phyloP scores from a whole-genome alignment of 768 basidiomycete genomes.

The Leccinum arenicola region DNA sequence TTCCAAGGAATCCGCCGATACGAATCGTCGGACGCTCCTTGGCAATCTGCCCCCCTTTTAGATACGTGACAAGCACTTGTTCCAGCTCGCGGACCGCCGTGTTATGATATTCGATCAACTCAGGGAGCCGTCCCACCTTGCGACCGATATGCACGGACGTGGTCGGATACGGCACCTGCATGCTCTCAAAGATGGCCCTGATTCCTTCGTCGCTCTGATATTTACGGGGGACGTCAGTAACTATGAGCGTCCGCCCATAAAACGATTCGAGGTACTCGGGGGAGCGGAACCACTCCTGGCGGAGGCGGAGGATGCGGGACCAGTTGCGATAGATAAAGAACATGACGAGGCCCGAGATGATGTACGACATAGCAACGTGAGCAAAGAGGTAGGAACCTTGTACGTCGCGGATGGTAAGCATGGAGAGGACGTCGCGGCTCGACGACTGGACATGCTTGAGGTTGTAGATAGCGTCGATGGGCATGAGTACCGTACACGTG shows the following conservation, averaged over 20 bases:
- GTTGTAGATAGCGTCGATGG: constrained; percentile 86
- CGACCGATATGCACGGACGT: constrained; percentile 89
- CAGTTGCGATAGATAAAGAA: constrained; percentile 72
- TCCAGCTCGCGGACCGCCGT: constrained; percentile 93
- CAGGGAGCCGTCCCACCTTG: constrained; percentile 82
- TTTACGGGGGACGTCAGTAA: constrained; percentile 76
- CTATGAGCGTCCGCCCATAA: constrained; percentile 89
- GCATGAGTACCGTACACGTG: constrained; percentile 73
- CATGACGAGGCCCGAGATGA: constrained; percentile 74
- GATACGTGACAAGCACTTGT: constrained; percentile 81
- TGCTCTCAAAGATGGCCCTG: constrained; percentile 64
- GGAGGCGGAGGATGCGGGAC: constrained; percentile 74
- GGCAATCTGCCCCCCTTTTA: constrained; percentile 78
- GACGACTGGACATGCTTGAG: constrained; percentile 51
- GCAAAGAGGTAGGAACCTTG: constrained; percentile 70
- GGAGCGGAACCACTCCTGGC: constrained; percentile 85
- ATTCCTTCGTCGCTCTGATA: constrained; percentile 85
- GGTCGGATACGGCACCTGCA: constrained; percentile 85
- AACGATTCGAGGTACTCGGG: constrained; percentile 87
- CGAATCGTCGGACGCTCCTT: constrained; percentile 79
- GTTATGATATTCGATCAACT: constrained; percentile 91
- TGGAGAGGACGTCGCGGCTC: constrained; percentile 62
- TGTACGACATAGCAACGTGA: constrained; percentile 80
- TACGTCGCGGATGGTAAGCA: constrained; percentile 87
- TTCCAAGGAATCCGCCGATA: constrained; percentile 75